Evolutionary conservation across 495 filamentous ascomycete genomes (phyloP), one percentile per base, ranked within the genome.

Genomic region (Xylaria venustula): DNA sequence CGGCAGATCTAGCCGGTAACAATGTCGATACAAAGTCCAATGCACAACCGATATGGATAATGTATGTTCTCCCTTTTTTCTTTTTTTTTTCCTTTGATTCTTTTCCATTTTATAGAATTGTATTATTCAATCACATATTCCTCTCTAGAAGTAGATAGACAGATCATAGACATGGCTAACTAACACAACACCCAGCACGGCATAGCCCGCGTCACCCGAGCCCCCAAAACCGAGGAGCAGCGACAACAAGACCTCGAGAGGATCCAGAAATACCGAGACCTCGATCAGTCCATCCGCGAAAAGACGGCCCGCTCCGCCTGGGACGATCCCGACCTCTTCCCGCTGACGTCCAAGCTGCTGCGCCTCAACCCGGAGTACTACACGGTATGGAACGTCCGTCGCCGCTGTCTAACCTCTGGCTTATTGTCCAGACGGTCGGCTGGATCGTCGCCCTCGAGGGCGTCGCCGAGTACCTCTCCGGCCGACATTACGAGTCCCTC

Each of bases 361-460:
- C 85, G 81, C 34, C 83, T 85, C 65, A 99, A 99, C 77, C 95
- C 94, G 11, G 94, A 99, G 75, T 97, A 96, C 80, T 98, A 97
- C 79, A 97, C 94, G 22, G 85, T 93, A 78, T 99, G 94, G 94
- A 99, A 99, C 80, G 86, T 90, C 76, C 90, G 94, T 62, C 89
- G 94, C 56, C 83, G 84, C 60, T 83, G 75, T 70, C 77, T 85
- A 81, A 81, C 74, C 67, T 79, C 78, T 79, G 77, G 79, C 62
- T 82, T 76, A 72, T 83, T 77, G 56, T 81, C 77, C 70, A 74
- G 64, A 77, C 72, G 67, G 7, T 80, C 75, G 75, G 69, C 50
- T 84, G 77, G 73, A 62, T 81, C 74, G 28, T 79, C 69, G 76
- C 79, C 68, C 77, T 82, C 69, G 75, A 84, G 30, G 77, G 80